Evolutionary conservation across 179 eudicot species (phyloP), one percentile per base, ranked within the genome.

Genomic region (Spinacia oleracea): DNA sequence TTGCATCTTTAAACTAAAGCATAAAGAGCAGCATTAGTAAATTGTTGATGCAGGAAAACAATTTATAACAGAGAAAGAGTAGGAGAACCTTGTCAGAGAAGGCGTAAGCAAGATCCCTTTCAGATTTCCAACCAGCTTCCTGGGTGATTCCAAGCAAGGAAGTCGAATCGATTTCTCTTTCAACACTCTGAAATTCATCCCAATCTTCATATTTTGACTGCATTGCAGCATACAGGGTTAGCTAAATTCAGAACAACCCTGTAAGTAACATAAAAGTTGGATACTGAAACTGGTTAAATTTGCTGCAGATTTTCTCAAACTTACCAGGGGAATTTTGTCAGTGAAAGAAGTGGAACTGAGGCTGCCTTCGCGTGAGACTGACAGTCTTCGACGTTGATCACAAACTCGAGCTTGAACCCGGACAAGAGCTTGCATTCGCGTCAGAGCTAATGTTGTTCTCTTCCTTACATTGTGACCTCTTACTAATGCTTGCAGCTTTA

Each of bases 101-200:
- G 83, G 95, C 83, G 31, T 75, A 88, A 42, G 97, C 98, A 88
- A 90, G 91, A 75, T 93, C 97, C 77, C 90, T 87, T 84, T 90
- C 95, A 65, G 91, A 91, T 77, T 88, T 86, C 60, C 86, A 89
- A 32, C 90, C 88, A 0, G 86, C 90, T 70, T 90, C 93, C 74
- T 89, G 87, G 79, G 88, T 85, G 85, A 83, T 83, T 56, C 87
- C 67, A 77, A 87, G 89, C 83, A 89, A 84, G 27, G 88, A 87
- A 76, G 81, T 87, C 32, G 81, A 66, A 63, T 83, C 83, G 74
- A 92, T 85, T 80, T 89, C 89, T 78, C 90, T 89, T 71, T 87
- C 92, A 0, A 56, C 69, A 64, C 81, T 66, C 70, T 75, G 80
- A n/a, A 64, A 55, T 46, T 89, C 97, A 64, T 95, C 92, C 92